Base-by-base conservation (phyloP, 768 basidiomycete species). In the Lentinula detonsa region DNA sequence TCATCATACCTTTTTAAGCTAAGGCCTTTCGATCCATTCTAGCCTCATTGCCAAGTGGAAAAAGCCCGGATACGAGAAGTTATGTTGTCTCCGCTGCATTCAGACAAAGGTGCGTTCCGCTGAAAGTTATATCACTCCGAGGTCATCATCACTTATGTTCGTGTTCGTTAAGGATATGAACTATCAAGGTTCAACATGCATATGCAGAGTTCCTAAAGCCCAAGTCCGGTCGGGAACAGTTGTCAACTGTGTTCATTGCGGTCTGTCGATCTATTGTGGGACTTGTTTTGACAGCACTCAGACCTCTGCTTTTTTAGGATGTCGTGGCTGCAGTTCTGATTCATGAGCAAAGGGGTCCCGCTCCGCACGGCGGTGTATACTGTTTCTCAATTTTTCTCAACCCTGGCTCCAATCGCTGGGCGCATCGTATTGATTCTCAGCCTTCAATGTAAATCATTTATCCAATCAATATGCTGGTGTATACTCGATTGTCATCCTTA, bases 1-100 rank as follows among this genome's bases (percentile, higher is more conserved):
- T 58, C 55, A 7, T 34, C 49, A 21, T 39, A 31, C 9, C 11
- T 48, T 31, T 28, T 18, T 5, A 60, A 46, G 45, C 11, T 18
- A 37, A 42, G 23, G 45, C 18, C 55, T 28, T 15, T 2, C 8
- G 16, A 34, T 39, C 6, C 10, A 31, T 42, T 34, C 42, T 45
- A 54, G 62, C 70, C 76, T 98, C 70, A 90, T 99, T 70, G 97
- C 97, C 40, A 99, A 99, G 73, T 99, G 97, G 97, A 98, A 98
- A 80, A 99, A 98, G 76, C 79, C 87, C 11, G 97, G 97, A 5
- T 99, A 98, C 72, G 97, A 98, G 75, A 99, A 98, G 72, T 79
- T 99, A 6, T 99, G 97, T 72, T 99, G 97, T 70, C 75, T 98
- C 56, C 81, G 97, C 49, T 99, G 97, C 73, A 98, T 99, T 60